Evolutionary conservation across 495 filamentous ascomycete genomes (phyloP), one percentile per base, ranked within the genome.

Genomic region (Hypoxylon trugodes): DNA sequence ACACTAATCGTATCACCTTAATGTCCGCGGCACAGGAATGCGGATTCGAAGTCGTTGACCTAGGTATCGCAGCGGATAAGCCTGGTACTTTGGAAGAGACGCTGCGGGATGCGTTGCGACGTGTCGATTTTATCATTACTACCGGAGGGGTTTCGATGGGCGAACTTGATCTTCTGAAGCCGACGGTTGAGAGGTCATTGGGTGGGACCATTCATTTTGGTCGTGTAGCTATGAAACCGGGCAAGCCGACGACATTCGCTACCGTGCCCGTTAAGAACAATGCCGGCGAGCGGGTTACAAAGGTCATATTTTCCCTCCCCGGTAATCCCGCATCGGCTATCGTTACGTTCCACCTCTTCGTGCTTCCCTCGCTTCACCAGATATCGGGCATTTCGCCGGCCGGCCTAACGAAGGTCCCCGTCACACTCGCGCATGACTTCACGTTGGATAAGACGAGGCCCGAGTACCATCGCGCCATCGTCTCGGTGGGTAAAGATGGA

Each of bases 81-180:
- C 66, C 87, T 0, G 87, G 86, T n/a, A 83, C 87, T 12, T 83
- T 98, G 6, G 93, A 96, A 68, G 77, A 89, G 54, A 85, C 81
- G 19, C 82, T 98, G 9, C 85, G 92, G 4, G 80, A 83, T 60
- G 91, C 90, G 15, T 73, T 98, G 41, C 84, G 88, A 18, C 78
- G 80, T 32, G 86, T 88, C 19, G 93, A 97, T 66, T 82, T 98
- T 21, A 82, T 98, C 45, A 87, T 99, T 64, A 98, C 96, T 9
- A 93, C 90, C 0, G 95, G 95, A 26, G 96, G 95, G 15, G 95
- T 97, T 16, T 96, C 92, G 10, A 99, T 99, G 95, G 95, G 95
- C 59, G 95, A 99, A 76, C 86, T 96, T 0, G 95, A 99, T 71
- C 87, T 99, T 25, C 87, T 99, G 43, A 99, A 99, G 74, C 95